Conservation (phyloP, 2,329 filamentous ascomycete genomes). For the Plenodomus tracheiphilus region DNA sequence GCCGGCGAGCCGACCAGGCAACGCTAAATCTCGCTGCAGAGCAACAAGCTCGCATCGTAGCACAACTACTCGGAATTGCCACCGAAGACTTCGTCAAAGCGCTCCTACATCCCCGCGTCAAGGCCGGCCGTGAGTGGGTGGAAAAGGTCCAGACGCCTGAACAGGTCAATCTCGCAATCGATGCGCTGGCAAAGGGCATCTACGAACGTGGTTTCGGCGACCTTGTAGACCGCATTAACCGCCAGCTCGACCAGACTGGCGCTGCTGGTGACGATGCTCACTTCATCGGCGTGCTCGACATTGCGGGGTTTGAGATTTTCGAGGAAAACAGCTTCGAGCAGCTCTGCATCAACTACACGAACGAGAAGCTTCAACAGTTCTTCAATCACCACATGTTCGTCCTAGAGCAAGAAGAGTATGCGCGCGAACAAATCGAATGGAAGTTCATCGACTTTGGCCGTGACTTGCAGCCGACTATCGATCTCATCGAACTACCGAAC, state of each 20-base stretch:
- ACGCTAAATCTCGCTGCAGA: conserved; percentile 76
- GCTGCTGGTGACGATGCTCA: conserved; percentile 83
- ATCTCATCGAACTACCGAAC: conserved; percentile 93
- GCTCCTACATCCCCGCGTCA: conserved; percentile 88
- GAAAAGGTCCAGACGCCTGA: conserved; percentile 98
- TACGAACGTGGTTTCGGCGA: conserved; percentile 96
- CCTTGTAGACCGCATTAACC: conserved; percentile 88
- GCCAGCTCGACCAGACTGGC: conserved; percentile 83
- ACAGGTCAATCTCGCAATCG: conserved; percentile 85
- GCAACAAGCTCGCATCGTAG: conserved; percentile 76
- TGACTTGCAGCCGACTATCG: conserved; percentile 95
- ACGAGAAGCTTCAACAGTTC: conserved; percentile 98
- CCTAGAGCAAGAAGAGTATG: conserved; percentile 96
- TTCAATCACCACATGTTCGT: conserved; percentile 99
- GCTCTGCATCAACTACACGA: conserved; percentile 99
- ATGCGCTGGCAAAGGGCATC: conserved; percentile 93
- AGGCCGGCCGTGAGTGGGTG: conserved; percentile 96
- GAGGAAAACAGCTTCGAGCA: conserved; percentile 99
- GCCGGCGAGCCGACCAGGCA: conserved; percentile 87
- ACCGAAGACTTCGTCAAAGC: conserved; percentile 85
- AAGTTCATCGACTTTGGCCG: conserved; percentile 99
- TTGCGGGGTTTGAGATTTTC: conserved; percentile 98
- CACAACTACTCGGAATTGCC: conserved; percentile 80
- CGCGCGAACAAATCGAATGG: conserved; percentile 97
- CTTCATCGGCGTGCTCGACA: conserved; percentile 98